Evolutionary conservation across 192 early-diverging fungal genomes (phyloP).

Genomic region (Gigaspora rosea): DNA sequence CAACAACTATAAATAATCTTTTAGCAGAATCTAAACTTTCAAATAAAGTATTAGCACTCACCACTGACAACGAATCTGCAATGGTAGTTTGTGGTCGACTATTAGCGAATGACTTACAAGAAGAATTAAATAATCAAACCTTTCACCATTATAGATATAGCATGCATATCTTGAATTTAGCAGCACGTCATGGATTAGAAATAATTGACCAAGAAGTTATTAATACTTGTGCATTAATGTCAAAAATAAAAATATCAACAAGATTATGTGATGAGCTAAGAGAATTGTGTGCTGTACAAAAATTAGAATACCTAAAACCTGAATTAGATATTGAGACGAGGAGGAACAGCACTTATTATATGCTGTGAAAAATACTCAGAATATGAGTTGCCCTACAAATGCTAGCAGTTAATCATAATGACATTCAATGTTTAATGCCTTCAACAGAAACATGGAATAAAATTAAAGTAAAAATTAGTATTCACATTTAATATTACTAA

Average conservation of each 20-base stretch:
- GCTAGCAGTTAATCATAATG: too few species aligned
- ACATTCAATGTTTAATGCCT: background rate
- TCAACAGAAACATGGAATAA: background rate
- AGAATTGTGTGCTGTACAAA: background rate
- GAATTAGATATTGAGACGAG: background rate
- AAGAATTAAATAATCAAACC: background rate
- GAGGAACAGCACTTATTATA: too few species aligned
- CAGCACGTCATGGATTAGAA: background rate
- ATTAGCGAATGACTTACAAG: background rate
- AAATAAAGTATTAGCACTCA: background rate
- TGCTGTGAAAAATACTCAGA: too few species aligned
- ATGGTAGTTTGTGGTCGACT: background rate
- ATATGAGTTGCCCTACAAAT: too few species aligned
- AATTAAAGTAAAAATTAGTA: background rate
- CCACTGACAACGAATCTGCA: slow-evolving; percentile 8
- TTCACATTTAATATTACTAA: background rate
- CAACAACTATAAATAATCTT: background rate
- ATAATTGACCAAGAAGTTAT: background rate
- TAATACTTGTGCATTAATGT: background rate
- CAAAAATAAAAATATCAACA: background rate
- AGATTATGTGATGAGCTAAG: background rate
- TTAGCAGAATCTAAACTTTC: background rate
- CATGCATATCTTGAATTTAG: background rate
- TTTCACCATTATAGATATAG: slow-evolving; percentile 6
- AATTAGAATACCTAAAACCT: slow-evolving; percentile 4